Conservation (phyloP, 371 early-diverging fungal genomes). For the Mortierella sp. region DNA sequence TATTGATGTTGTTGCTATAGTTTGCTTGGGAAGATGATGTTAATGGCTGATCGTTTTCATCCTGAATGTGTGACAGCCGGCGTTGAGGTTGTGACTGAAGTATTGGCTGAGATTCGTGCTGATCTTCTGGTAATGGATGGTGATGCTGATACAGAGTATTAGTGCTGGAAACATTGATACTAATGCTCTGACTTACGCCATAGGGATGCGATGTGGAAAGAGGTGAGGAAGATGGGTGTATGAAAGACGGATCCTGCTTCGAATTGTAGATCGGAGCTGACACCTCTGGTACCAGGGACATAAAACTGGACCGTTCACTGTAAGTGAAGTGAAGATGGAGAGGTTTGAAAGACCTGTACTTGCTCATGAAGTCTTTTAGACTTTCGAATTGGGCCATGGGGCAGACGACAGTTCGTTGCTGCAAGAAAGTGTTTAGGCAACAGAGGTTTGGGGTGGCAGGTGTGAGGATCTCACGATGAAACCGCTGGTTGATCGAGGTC, state of each 20-base stretch:
- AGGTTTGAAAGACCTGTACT: conserved; percentile 49
- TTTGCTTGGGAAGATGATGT: conserved; percentile 6
- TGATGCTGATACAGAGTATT: conserved; percentile 39
- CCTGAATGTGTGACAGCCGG: conserved; percentile 21
- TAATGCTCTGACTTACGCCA: conserved; percentile 45
- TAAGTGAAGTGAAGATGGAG: conserved; percentile 52
- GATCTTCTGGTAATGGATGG: conserved; percentile 19
- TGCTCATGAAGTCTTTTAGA: conserved; percentile 53
- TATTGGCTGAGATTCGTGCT: background rate
- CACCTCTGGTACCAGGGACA: conserved; percentile 36
- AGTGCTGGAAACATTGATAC: conserved; percentile 34
- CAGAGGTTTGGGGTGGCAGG: conserved; percentile 37
- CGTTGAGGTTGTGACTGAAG: conserved; percentile 2
- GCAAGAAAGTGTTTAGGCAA: conserved; percentile 34
- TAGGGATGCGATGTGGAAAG: conserved; percentile 23
- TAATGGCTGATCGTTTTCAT: conserved; percentile 29
- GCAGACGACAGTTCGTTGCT: conserved; percentile 34
- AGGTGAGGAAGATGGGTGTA: conserved; percentile 36
- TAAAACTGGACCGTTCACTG: conserved; percentile 36
- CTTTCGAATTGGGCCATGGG: conserved; percentile 52
- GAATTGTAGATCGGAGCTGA: conserved; percentile 46
- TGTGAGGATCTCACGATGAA: conserved; percentile 46
- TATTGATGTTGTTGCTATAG: background rate
- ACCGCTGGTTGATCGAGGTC: conserved; percentile 22
- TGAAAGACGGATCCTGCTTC: conserved; percentile 24